A percentile compares a stretch with the other conserved stretches of the same genome.
These are phyloP conservation scores for Suillus plorans DNA, from an alignment of 768 basidiomycete genomes.

Conservation along the genomic window DNA sequence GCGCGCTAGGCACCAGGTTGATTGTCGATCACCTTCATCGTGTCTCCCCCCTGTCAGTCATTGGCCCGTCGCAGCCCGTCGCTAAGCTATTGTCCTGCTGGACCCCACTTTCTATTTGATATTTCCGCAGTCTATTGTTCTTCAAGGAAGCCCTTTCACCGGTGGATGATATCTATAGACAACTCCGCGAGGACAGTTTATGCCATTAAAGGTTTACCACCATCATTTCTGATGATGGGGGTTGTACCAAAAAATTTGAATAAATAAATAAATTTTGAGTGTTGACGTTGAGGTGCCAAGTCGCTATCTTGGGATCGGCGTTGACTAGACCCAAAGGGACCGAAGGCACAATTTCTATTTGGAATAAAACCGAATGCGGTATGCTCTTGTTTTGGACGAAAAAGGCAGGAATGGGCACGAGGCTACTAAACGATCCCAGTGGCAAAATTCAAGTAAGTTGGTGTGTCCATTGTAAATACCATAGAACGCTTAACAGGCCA, in stretches of 20 bases:
- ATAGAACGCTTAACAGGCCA: neutral
- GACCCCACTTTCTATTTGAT: conserved; percentile 2
- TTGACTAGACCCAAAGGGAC: neutral
- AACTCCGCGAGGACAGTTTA: conserved; percentile 29
- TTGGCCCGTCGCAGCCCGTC: neutral
- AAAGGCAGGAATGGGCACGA: conserved; percentile 19
- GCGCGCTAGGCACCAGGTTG: neutral
- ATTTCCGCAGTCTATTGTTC: conserved; percentile 10
- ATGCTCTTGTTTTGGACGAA: conserved; percentile 27
- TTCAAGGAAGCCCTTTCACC: neutral
- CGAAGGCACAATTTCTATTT: neutral
- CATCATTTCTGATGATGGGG: too few species aligned
- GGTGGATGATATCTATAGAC: neutral
- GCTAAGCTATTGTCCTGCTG: conserved; percentile 5
- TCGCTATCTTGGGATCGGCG: neutral
- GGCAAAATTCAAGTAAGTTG: neutral
- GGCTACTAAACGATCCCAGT: conserved; percentile 5
- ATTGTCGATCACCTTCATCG: neutral
- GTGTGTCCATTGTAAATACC: neutral
- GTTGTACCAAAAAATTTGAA: too few species aligned
- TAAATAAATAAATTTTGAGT: neutral
- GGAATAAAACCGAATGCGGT: neutral
- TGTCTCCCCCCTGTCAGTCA: neutral
- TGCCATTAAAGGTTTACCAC: conserved; percentile 20
- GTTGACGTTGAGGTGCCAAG: conserved; percentile 1